These are phyloP conservation scores for Parastagonospora avenae DNA, from an alignment of 2,329 filamentous ascomycete species.

Conservation along the genomic window DNA sequence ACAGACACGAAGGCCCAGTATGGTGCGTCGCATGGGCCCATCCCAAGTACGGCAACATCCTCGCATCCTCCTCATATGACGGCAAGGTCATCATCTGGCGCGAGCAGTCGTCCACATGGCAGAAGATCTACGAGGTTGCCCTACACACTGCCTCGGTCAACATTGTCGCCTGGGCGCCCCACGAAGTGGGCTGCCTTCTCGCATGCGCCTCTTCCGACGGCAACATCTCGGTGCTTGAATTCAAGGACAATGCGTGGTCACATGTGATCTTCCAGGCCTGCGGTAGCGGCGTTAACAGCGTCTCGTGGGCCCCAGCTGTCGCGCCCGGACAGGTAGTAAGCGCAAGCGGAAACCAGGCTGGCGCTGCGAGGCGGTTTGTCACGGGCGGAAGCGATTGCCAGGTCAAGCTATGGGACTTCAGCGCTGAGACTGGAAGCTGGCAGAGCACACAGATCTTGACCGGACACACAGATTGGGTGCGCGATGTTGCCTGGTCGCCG, in stretches of 20 bases:
- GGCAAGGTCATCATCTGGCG: slow-evolving; percentile 99
- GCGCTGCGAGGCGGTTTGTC: slow-evolving; percentile 77
- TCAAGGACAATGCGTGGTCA: slow-evolving; percentile 93
- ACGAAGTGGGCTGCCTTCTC: slow-evolving; percentile 91
- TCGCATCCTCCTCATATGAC: slow-evolving; percentile 94
- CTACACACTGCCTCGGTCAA: slow-evolving; percentile 96
- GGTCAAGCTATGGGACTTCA: slow-evolving; percentile 90
- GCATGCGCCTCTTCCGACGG: slow-evolving; percentile 95
- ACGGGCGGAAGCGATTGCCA: slow-evolving; percentile 94
- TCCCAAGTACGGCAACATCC: slow-evolving; percentile 97
- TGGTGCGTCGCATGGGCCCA: slow-evolving; percentile 98
- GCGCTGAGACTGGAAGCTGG: slow-evolving; percentile 59
- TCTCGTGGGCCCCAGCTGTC: slow-evolving; percentile 90
- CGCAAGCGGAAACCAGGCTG: slow-evolving; percentile 61
- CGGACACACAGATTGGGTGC: slow-evolving; percentile 95
- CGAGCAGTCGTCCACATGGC: slow-evolving; percentile 68
- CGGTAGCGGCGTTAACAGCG: slow-evolving; percentile 91
- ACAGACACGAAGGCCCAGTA: slow-evolving; percentile 91
- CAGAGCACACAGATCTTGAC: slow-evolving; percentile 61
- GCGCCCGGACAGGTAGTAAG: slow-evolving; percentile 84
- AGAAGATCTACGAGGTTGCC: slow-evolving; percentile 89
- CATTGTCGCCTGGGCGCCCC: slow-evolving; percentile 95
- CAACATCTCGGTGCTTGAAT: slow-evolving; percentile 91
- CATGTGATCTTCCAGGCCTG: slow-evolving; percentile 90
- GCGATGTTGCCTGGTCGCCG: slow-evolving; percentile 96